phyloP scores from a whole-genome alignment of 2,329 filamentous ascomycete species.

The Kalmusia sp. region DNA sequence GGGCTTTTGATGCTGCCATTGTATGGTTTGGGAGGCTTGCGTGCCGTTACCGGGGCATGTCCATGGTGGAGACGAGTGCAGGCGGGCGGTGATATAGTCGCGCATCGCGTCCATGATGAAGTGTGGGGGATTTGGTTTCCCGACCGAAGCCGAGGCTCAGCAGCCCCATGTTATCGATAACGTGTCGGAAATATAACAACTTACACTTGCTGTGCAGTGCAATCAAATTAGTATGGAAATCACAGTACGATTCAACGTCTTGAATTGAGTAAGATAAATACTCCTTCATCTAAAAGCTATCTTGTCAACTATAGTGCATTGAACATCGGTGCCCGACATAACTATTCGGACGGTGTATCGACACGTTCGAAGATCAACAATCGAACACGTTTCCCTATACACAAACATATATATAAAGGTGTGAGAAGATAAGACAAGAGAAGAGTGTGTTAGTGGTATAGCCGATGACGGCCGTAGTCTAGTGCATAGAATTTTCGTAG shows the following conservation, averaged over 20 bases:
- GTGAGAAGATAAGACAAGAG: neutral
- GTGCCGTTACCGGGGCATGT: constrained; percentile 4
- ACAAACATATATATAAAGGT: neutral
- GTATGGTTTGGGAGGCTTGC: neutral
- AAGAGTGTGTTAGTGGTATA: neutral
- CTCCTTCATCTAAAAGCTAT: neutral
- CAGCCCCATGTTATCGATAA: constrained; percentile 9
- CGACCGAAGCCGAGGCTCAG: constrained; percentile 13
- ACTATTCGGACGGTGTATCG: neutral
- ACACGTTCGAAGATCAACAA: neutral
- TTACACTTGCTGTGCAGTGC: neutral
- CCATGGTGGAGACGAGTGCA: neutral
- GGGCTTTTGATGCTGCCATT: constrained; percentile 4
- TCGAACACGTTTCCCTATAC: neutral
- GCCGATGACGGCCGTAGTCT: neutral
- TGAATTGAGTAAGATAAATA: neutral
- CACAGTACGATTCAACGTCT: neutral
- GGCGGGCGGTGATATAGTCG: neutral
- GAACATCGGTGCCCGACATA: neutral
- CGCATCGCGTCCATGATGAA: neutral
- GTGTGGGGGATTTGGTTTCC: constrained; percentile 9
- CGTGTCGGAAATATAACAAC: neutral
- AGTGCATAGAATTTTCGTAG: neutral
- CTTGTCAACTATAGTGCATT: neutral
- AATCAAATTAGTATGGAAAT: neutral